These are phyloP conservation scores for Rusavskia elegans DNA, from an alignment of 495 filamentous ascomycete genomes.

Conservation along the genomic window DNA sequence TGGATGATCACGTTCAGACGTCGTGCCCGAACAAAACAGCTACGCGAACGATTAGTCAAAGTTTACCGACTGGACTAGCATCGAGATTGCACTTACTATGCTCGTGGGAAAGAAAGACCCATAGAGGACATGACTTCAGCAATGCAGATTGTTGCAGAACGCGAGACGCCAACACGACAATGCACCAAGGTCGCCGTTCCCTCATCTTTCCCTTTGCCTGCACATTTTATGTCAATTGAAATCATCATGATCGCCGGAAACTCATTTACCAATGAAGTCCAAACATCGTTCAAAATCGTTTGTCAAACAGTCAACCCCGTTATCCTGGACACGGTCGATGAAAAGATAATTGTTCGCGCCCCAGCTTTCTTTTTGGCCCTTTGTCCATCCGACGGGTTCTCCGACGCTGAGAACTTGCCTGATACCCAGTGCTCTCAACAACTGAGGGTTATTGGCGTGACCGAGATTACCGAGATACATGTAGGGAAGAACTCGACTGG, in stretches of 20 bases:
- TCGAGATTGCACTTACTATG: constrained; percentile 44
- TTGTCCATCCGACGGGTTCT: constrained; percentile 67
- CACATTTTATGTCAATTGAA: neutral
- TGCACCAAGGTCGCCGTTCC: constrained; percentile 85
- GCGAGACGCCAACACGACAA: constrained; percentile 88
- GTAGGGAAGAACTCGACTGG: constrained; percentile 77
- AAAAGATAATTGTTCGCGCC: constrained; percentile 58
- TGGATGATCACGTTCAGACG: constrained; percentile 67
- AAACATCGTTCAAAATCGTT: constrained; percentile 78
- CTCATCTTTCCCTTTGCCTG: constrained; percentile 60
- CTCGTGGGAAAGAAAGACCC: constrained; percentile 70
- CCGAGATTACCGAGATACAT: constrained; percentile 89
- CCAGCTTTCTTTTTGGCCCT: constrained; percentile 50
- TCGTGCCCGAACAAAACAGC: constrained; percentile 84
- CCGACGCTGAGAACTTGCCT: constrained; percentile 84
- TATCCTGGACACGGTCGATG: constrained; percentile 81
- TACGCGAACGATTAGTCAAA: constrained; percentile 11
- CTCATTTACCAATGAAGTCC: constrained; percentile 70
- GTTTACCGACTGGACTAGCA: neutral
- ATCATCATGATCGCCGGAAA: neutral
- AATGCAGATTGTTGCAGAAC: constrained; percentile 94
- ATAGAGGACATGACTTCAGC: constrained; percentile 84
- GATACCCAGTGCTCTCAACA: constrained; percentile 69
- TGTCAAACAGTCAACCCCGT: constrained; percentile 83
- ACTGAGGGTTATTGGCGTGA: constrained; percentile 82